phyloP scores from a whole-genome alignment of 768 basidiomycete genomes.

The Suillus americanus region DNA sequence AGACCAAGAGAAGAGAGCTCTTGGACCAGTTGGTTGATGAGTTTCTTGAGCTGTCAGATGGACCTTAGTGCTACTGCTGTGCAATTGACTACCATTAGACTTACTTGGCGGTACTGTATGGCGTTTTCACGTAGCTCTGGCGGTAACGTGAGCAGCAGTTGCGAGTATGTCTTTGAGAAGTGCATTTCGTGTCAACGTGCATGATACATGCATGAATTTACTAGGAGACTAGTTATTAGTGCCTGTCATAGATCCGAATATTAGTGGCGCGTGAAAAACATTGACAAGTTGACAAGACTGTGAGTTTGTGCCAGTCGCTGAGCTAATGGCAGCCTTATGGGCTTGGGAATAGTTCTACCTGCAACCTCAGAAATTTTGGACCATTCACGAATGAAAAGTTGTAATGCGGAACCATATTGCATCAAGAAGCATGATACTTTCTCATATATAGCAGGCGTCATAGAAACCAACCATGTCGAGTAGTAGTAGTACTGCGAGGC shows the following conservation, averaged over 20 bases:
- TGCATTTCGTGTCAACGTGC: constrained; percentile 47
- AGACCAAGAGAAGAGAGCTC: constrained; percentile 77
- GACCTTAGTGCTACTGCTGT: background rate
- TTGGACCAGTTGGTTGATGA: constrained; percentile 78
- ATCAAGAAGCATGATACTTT: no score
- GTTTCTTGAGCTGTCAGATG: constrained; percentile 74
- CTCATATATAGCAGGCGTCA: no score
- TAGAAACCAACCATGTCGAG: no score
- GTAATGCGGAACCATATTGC: no score
- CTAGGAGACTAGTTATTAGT: background rate
- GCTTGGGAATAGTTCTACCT: no score
- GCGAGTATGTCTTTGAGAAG: constrained; percentile 68
- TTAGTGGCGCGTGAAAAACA: no score
- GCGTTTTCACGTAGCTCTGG: constrained; percentile 75
- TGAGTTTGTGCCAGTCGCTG: no score
- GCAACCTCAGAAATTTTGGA: no score
- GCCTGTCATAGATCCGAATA: background rate
- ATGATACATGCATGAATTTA: background rate
- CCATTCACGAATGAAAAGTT: no score
- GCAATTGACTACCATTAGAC: background rate
- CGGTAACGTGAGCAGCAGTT: constrained; percentile 65
- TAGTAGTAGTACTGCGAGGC: no score
- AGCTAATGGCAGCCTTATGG: no score
- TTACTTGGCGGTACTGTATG: constrained; percentile 81
- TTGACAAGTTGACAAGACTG: no score